Evolutionary conservation across 1,139 yeast genomes (phyloP).

Genomic region (Pichia sp.): DNA sequence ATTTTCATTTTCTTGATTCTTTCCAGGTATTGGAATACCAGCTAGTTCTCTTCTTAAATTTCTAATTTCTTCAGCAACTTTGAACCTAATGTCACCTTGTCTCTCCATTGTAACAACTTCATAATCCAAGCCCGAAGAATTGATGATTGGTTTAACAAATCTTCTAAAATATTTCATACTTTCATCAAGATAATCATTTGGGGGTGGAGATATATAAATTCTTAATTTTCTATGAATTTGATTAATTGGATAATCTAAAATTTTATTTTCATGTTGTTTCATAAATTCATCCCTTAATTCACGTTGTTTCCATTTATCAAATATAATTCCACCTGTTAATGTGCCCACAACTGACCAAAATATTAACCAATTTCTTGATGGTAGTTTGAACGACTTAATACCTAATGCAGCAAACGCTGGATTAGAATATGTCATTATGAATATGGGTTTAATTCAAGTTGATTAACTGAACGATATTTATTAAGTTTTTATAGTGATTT

Average conservation of each 20-base stretch:
- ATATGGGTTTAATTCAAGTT: not conserved
- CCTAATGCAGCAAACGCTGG: slow-evolving; percentile 92
- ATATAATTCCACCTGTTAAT: slow-evolving; percentile 64
- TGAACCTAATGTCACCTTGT: slow-evolving; percentile 82
- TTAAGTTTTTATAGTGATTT: too few relatives aligned
- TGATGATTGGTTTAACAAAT: slow-evolving; percentile 80
- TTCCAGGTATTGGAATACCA: slow-evolving; percentile 19
- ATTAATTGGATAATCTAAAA: slow-evolving; percentile 32
- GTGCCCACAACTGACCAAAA: slow-evolving; percentile 71
- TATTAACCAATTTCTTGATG: slow-evolving; percentile 89
- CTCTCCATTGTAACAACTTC: slow-evolving; percentile 68
- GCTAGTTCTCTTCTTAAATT: slow-evolving; percentile 40
- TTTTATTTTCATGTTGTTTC: slow-evolving; percentile 42
- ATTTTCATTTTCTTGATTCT: slow-evolving; percentile 16
- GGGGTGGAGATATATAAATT: slow-evolving; percentile 90
- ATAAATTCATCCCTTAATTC: slow-evolving; percentile 63
- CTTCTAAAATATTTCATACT: slow-evolving; percentile 69
- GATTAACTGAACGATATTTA: too few relatives aligned
- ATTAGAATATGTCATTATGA: slow-evolving; percentile 43
- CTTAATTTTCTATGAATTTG: slow-evolving; percentile 68
- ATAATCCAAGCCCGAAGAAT: slow-evolving; percentile 81
- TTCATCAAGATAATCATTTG: slow-evolving; percentile 81
- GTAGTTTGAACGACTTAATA: slow-evolving; percentile 65
- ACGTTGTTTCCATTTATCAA: slow-evolving; percentile 72
- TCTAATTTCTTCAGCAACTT: slow-evolving; percentile 80